Base-by-base conservation (phyloP, 163 green algal species). In the Coccomyxa subellipsoidea region DNA sequence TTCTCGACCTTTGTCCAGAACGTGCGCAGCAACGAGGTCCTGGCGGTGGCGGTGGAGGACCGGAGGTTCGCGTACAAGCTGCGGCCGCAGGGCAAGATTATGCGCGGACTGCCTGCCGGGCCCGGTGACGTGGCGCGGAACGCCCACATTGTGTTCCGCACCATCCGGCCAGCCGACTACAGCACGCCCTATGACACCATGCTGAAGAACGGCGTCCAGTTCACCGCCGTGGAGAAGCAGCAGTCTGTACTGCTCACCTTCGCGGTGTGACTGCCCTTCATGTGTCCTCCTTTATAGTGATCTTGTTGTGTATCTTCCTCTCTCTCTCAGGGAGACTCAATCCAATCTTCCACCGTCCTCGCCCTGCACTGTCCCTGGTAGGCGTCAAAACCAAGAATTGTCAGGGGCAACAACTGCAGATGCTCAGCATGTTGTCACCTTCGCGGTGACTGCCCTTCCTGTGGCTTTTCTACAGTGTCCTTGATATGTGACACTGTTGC, bases 1-100 rank as follows among this genome's bases (percentile, higher is more conserved):
- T 96, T 93, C 37, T 93, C 86, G 9, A 89, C 94, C 77, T 96
- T 96, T 73, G 83, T 95, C 27, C 82, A 86, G 84, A 82, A 87
- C 32, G 84, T 94, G 47, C 85, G 88, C 70, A 82, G 80, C 27
- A 89, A 93, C 78, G 90, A 96, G 37, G 92, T 96, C 37, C 35
- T 85, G 27, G 81, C 83, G 15, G 91, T 96, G 4, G 69, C 85
- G 3, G 82, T 95, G 15, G 90, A 95, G 69, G 90, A 89, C 7
- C 38, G 82, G 31, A 72, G 87, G 27, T 81, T 93, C 53, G 35
- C 31, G 1, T 80, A 1, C 54, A 80, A 23, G 18, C 35, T 34
- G 2, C n/a, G 31, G 72, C 66, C 66, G 2, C 21, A 73, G 66
- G 29, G 29, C 18, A 34, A 73, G 29, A 73, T 34, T 6, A 73